phyloP scores from a whole-genome alignment of 108 stramenopile species.

The Epipyxis sp. region DNA sequence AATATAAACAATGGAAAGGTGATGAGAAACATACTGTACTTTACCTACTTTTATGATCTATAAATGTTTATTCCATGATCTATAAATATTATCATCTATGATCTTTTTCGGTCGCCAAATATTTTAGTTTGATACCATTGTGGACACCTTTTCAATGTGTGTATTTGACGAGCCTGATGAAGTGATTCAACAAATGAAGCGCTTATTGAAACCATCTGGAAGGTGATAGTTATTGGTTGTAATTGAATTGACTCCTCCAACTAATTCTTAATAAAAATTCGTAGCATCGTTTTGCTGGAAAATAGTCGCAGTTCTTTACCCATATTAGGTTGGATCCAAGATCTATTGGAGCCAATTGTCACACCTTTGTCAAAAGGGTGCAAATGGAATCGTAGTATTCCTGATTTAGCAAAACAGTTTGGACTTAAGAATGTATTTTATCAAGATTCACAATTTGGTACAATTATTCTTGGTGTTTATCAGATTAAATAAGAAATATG shows the following conservation, averaged over 20 bases:
- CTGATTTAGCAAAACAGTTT: neutral
- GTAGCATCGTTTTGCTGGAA: neutral
- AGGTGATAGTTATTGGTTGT: neutral
- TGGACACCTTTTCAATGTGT: neutral
- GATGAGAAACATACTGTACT: too few species aligned
- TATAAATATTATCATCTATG: too few species aligned
- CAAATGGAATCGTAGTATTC: neutral
- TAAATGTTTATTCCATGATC: too few species aligned
- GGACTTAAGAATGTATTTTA: too few species aligned
- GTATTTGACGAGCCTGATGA: neutral
- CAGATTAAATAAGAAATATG: too few species aligned
- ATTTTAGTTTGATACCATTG: neutral
- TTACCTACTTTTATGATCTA: too few species aligned
- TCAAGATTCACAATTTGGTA: too few species aligned
- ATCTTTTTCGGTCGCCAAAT: too few species aligned
- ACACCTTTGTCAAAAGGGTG: neutral
- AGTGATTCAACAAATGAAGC: neutral
- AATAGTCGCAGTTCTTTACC: neutral
- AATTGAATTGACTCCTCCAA: neutral
- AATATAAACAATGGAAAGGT: too few species aligned
- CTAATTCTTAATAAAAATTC: neutral
- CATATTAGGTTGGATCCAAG: neutral
- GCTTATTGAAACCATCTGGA: neutral
- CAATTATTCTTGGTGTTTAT: too few species aligned
- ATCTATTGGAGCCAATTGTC: neutral